These are phyloP conservation scores for Calonectria pteridis DNA, from an alignment of 2,329 filamentous ascomycete genomes.

Conservation along the genomic window DNA sequence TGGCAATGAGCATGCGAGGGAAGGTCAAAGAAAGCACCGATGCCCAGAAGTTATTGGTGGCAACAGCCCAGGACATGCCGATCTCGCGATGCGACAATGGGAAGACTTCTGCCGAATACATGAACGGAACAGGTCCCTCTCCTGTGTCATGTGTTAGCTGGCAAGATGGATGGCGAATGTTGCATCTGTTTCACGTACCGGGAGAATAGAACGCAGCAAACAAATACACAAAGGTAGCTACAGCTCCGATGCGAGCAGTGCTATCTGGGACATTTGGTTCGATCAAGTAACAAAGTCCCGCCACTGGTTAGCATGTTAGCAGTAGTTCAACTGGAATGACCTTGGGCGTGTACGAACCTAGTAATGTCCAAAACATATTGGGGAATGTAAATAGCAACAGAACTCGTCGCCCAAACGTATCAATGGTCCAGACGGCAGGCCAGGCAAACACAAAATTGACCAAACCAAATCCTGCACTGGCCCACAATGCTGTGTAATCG, in stretches of 20 bases:
- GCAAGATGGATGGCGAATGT: background rate
- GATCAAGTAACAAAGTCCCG: constrained; percentile 52
- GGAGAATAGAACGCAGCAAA: constrained; percentile 75
- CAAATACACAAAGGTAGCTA: constrained; percentile 72
- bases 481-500: constrained; percentile 54
- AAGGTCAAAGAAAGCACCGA: constrained; percentile 61
- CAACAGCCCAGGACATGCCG: constrained; percentile 71
- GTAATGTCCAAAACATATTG: constrained; percentile 71
- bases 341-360: constrained; percentile 45
- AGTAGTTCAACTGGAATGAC: background rate
- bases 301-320: constrained; percentile 36
- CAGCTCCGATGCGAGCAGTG: constrained; percentile 61
- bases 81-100: constrained; percentile 71
- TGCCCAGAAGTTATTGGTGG: constrained; percentile 67
- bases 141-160: constrained; percentile 24
- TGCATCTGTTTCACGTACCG: constrained; percentile 45
- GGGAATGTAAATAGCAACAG: constrained; percentile 74
- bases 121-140: constrained; percentile 70
- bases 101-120: constrained; percentile 71
- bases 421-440: constrained; percentile 73
- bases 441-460: constrained; percentile 74
- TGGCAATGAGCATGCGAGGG: constrained; percentile 56
- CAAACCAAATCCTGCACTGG: constrained; percentile 61
- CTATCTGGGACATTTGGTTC: constrained; percentile 46
- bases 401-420: constrained; percentile 71